Base-by-base conservation (phyloP, 495 filamentous ascomycete species). In the Chaetomium tenue region DNA sequence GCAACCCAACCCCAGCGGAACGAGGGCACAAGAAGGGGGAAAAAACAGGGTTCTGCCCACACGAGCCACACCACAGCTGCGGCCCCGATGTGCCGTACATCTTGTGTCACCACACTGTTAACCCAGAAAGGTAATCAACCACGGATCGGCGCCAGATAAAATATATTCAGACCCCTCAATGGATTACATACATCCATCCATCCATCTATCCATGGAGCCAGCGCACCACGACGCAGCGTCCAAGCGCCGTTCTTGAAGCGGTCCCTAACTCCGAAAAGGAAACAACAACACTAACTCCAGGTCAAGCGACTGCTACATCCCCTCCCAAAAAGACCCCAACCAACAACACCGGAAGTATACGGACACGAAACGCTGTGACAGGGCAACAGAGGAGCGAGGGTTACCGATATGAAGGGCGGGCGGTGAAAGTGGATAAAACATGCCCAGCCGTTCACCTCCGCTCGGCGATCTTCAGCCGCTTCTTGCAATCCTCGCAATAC, bases 401-500 rank as follows among this genome's bases (percentile, higher is more conserved):
- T 18, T 18, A 4, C 40, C 40, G 40, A 44, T 18, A 22, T 12
- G 12, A 6, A 58, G 5, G 55, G 44, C 5, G n/a, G 18, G 20
- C 18, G 46, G n/a, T 20, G 46, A n/a, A 50, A 23, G n/a, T 2
- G 16, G n/a, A 12, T 23, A n/a, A 50, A 50, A n/a, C 9, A 11
- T 1, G 77, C 76, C 37, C 68, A 59, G 59, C 70, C 12, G 46
- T 20, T 58, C 28, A 64, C 46, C 61, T 76, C 69, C 75, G 82
- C 53, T 75, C 75, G 20, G 73, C 74, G 25, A 64, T 68, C 66
- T 79, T 87, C 77, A 92, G 77, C 63, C 82, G 84, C 59, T 91
- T 88, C 71, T 92, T 92, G 74, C 91, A 95, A 64, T 92, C 89
- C 53, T 90, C 87, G 69, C 91, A 95, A 68, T 90, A 95, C 91